A percentile compares a stretch with the other conserved stretches of the same genome.
These are phyloP conservation scores for Cyclocybe aegerita DNA, from an alignment of 768 basidiomycete species.

Conservation along the genomic window DNA sequence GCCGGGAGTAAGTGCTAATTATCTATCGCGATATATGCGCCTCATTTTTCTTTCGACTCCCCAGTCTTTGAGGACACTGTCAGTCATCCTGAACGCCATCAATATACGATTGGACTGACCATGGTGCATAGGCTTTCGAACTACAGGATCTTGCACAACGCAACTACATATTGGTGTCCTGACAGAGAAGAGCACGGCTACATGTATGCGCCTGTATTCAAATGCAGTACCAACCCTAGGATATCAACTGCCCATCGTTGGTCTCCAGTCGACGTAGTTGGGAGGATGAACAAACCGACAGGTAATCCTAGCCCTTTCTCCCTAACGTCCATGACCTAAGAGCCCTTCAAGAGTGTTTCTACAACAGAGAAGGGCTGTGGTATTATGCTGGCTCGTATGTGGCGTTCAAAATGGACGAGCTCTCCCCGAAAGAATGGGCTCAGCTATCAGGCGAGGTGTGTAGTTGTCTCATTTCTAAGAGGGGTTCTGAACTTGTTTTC, in stretches of 20 bases:
- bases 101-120: too few species aligned
- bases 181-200: constrained; percentile 84
- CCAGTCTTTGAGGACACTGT: constrained; percentile 61
- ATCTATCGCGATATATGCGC: background rate
- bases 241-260: constrained; percentile 77
- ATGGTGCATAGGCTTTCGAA: constrained; percentile 49
- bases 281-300: constrained; percentile 58
- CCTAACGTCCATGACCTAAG: background rate
- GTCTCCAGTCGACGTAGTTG: constrained; percentile 61
- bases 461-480: constrained; percentile 1
- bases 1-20: constrained; percentile 46
- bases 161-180: constrained; percentile 76
- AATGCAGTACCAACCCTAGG: constrained; percentile 78
- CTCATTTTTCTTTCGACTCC: constrained; percentile 1
- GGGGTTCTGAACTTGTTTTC: constrained; percentile 4
- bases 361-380: constrained; percentile 77
- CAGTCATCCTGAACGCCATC: constrained; percentile 19
- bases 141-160: constrained; percentile 65
- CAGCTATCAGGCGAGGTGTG: constrained; percentile 62
- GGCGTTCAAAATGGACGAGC: constrained; percentile 61
- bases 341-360: constrained; percentile 65
- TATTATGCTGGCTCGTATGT: constrained; percentile 83
- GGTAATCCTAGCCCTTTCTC: constrained; percentile 34
- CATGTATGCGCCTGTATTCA: constrained; percentile 69
- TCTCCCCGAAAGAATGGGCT: constrained; percentile 69